Percentiles rank a stretch among this genome's conserved stretches.
These are phyloP conservation scores for Artemisia tridentata DNA, from an alignment of 129 eudicot species.

Conservation along the genomic window DNA sequence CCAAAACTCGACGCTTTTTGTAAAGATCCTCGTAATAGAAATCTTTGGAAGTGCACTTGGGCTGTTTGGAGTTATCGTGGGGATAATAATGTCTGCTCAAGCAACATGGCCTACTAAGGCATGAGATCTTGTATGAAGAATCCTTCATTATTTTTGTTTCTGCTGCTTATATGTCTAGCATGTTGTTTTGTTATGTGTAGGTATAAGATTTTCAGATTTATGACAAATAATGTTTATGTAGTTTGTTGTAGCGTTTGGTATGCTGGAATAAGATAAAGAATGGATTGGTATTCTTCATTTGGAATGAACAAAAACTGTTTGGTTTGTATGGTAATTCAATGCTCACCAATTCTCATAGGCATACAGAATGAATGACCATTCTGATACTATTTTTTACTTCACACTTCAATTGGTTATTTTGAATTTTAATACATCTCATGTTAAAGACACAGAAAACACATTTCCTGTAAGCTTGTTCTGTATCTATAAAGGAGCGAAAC, in stretches of 20 bases:
- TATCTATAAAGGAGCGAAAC: too few species aligned
- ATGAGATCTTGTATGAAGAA: slow-evolving; percentile 23
- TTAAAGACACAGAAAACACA: too few species aligned
- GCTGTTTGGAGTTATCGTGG: slow-evolving; percentile 96
- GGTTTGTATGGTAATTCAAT: too few species aligned
- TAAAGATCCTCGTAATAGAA: slow-evolving; percentile 90
- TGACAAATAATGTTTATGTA: slow-evolving; percentile 16
- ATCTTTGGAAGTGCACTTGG: slow-evolving; percentile 97
- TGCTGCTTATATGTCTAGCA: slow-evolving; percentile 18
- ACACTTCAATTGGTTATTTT: too few species aligned
- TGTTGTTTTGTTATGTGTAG: slow-evolving; percentile 22
- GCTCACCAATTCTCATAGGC: too few species aligned
- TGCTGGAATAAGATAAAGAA: too few species aligned
- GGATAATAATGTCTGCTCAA: slow-evolving; percentile 98
- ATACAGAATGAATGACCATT: too few species aligned
- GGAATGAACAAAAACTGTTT: too few species aligned
- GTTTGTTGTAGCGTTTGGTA: neutral
- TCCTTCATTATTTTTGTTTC: slow-evolving; percentile 20
- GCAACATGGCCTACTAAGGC: slow-evolving; percentile 88
- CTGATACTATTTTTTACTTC: too few species aligned
- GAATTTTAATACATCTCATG: too few species aligned
- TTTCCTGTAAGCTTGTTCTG: too few species aligned
- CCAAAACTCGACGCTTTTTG: slow-evolving; percentile 92
- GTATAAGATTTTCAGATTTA: slow-evolving; percentile 4
- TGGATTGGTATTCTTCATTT: too few species aligned